Base-by-base conservation (phyloP, 768 basidiomycete genomes). In the Daedaleopsis sinensis region DNA sequence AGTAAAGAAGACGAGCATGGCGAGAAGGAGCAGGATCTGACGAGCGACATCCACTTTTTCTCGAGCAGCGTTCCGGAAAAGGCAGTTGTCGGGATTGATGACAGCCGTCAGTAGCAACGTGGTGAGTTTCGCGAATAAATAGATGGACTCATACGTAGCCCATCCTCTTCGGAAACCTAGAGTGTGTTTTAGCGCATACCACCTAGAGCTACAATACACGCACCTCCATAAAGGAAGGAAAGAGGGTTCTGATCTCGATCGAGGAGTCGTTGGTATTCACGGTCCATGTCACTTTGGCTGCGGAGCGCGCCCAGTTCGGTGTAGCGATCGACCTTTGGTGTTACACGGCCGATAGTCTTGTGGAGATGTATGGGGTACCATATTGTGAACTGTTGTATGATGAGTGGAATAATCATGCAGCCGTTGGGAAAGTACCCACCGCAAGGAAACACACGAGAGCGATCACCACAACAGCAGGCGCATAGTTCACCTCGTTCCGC, bases 261-360 rank as follows among this genome's bases (percentile, higher is more conserved):
- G 19, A 91, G 77, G 12, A 91, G 67, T 24, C 88, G 79, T 62
- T 88, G 84, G 62, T 93, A 91, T 76, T 91, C 90, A 16, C 75
- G 80, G 65, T 90, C 84, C 80, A 88, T 73, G 59, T 90, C 87
- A 27, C 73, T 73, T 23, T 70, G 73, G 58, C 77, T 84, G 21
- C 91, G 76, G 18, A 70, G 78, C 46, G 84, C 81, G 5, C 91
- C 91, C n/a, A 92, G 77, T 66, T 90, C 90, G 1, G 87, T 89
- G 67, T 78, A 92, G 35, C 67, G 76, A 66, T 91, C 89, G 1
- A 90, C 84, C 43, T 78, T 79, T 0, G 91, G 91, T 1, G 85
- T 81, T 5, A 87, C 83, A 43, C 73, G 74, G 46, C 73, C 70
- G 58, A 91, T 87, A 35, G 87, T 80, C 24, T 73, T 74, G 52